Conservation (phyloP, 192 early-diverging fungal genomes). For the Allomyces javanicus region DNA sequence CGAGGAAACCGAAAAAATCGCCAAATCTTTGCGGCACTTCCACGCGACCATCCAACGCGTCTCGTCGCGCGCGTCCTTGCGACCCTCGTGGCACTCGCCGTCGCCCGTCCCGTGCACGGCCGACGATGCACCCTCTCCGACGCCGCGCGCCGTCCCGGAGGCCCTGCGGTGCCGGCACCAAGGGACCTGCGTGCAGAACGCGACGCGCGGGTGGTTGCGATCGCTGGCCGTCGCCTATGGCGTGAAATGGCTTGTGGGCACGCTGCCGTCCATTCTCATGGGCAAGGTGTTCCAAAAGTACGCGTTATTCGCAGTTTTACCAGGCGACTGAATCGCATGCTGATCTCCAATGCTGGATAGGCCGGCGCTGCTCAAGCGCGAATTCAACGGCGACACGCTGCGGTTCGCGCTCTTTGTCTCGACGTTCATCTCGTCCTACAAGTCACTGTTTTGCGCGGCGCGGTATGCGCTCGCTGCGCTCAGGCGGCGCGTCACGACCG, state of each 20-base stretch:
- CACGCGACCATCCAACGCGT: conserved; percentile 42
- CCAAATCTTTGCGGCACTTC: conserved; percentile 33
- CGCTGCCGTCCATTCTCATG: conserved; percentile 27
- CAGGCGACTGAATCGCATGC: neutral
- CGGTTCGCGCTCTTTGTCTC: conserved; percentile 49
- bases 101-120: conserved; percentile 16
- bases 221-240: conserved; percentile 35
- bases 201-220: conserved; percentile 39
- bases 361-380: conserved; percentile 14
- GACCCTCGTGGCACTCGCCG: conserved; percentile 13
- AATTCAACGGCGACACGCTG: conserved; percentile 28
- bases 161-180: conserved; percentile 27
- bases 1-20: conserved; percentile 39
- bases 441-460: conserved; percentile 37
- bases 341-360: neutral
- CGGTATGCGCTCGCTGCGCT: conserved; percentile 15
- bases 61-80: conserved; percentile 20
- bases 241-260: conserved; percentile 35
- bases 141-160: conserved; percentile 6
- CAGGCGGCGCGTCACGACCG: neutral
- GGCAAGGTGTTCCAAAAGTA: conserved; percentile 31
- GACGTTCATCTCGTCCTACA: conserved; percentile 39
- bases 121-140: conserved; percentile 13
- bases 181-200: conserved; percentile 41
- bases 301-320: neutral